Percentiles rank a stretch among this genome's conserved stretches.
phyloP scores from a whole-genome alignment of 331 rosid genomes.

The Quercus phellos region DNA sequence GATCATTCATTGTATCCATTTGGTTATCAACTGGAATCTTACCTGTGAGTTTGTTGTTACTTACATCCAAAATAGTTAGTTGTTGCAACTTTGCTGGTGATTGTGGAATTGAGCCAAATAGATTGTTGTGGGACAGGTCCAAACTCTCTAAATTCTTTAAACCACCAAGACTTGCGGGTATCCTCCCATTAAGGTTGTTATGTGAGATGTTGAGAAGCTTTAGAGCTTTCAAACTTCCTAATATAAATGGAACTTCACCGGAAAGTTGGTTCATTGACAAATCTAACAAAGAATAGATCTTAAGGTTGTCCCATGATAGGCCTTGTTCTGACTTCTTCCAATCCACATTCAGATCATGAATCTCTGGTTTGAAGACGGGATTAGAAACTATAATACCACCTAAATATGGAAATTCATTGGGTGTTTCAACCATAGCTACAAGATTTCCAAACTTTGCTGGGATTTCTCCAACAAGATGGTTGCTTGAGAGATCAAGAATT shows the following conservation, averaged over 20 bases:
- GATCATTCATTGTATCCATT: conserved; percentile 21
- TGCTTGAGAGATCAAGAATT: conserved; percentile 26
- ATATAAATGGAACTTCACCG: conserved; percentile 10
- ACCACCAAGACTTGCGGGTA: conserved; percentile 25
- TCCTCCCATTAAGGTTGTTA: conserved; percentile 19
- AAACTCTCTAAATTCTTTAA: conserved; percentile 25
- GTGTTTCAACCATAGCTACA: conserved; percentile 17
- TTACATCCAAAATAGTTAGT: conserved; percentile 15
- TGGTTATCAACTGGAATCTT: conserved; percentile 23
- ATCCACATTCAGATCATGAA: conserved; percentile 17
- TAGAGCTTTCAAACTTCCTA: conserved; percentile 22
- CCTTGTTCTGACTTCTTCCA: conserved; percentile 26
- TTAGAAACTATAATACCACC: too few relatives aligned
- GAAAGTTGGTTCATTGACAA: conserved; percentile 21
- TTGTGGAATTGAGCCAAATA: conserved; percentile 19
- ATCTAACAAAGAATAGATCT: conserved; percentile 25
- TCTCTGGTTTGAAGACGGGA: neutral
- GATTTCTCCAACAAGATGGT: conserved; percentile 7
- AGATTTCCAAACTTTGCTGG: neutral
- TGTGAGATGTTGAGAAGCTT: conserved; percentile 29
- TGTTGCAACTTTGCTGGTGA: conserved; percentile 12
- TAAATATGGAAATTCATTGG: neutral
- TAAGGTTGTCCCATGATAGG: conserved; percentile 15
- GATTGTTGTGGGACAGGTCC: conserved; percentile 29
- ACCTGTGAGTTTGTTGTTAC: conserved; percentile 25